Evolutionary conservation across 2,329 filamentous ascomycete species (phyloP), one percentile per base, ranked within the genome.

Genomic region (Stylonectria norvegica): DNA sequence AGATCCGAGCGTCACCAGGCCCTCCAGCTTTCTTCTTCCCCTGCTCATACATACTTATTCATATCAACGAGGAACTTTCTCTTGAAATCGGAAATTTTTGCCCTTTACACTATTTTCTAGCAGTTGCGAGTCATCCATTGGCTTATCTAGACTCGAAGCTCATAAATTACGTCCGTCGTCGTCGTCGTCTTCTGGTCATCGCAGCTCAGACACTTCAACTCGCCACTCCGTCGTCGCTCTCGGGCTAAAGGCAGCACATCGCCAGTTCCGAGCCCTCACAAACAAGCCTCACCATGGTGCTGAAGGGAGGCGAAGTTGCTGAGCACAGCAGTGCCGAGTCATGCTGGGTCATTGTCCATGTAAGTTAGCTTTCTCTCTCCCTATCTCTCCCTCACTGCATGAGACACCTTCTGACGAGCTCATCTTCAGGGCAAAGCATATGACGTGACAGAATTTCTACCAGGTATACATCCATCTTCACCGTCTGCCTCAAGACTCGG

Each of bases 331-430:
- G 73, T 56, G 77, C 78, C 56, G 81, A 95, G 55, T 91, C 87
- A 36, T 95, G 89, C 69, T 95, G 89, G 89, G 87, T 95, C 32
- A 87, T 95, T 58, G 79, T 94, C 45, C 86, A 94, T 67, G 86
- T 79, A 65, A 48, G 69, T 38, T 25, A 15, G 8, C n/a, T 25
- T 16, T 37, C 31, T 36, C 37, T 18, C 15, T 36, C 35, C 11
- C 32, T 9, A 19, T 35, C 34, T 22, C 19, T 15, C 12, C n/a
- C n/a, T n/a, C n/a, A n/a, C n/a, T n/a, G n/a, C n/a, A n/a, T n/a
- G n/a, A n/a, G n/a, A n/a, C n/a, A n/a, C n/a, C n/a, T n/a, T n/a
- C 30, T 32, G 15, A 32, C 30, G 7, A 18, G 27, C 7, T 29
- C 15, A 14, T 29, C 15, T 14, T 9, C 48, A 82, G 74, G 79